Evolutionary conservation across 208 protist genomes (phyloP), one percentile per base, ranked within the genome.

Genomic region (Trypanosoma theileri): DNA sequence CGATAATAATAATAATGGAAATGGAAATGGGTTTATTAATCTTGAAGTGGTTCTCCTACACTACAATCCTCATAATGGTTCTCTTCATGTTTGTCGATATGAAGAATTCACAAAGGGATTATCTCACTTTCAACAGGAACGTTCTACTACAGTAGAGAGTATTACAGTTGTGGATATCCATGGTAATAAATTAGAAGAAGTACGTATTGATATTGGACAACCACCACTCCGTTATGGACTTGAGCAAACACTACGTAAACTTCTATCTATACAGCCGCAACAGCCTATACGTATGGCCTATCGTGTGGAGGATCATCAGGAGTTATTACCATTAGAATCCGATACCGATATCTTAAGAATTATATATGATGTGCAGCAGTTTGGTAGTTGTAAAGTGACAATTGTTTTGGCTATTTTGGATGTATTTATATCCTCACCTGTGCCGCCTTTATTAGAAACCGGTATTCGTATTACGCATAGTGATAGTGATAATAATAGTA

Each of bases 321-420:
- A 61, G 9, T 56, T 70, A 40, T 52, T 63, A 45, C 56, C 71
- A n/a, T 44, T 76, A 1, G 24, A 53, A 9, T 24, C n/a, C 13
- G 64, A 76, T 22, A 51, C 59, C 19, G 77, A 79, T n/a, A 42
- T 82, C 4, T 69, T 59, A 6, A 70, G 42, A 12, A 40, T 81
- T 54, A 54, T 80, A 22, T 28, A 41, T 22, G 55, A 57, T 52
- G 14, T 71, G 12, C 59, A 69, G 12, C 53, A 66, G 46, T 75
- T 73, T 61, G 66, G 78, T 12, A 56, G 48, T 55, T 59, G 63
- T 11, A 59, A 69, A 7, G 71, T 82, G 57, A 46, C 60, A 11
- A n/a, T 79, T 11, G 64, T 66, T 26, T 57, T 61, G 14, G 53
- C 66, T 13, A 11, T 64, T 26, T 17, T 40, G 35, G 46, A 6